Evolutionary conservation across 768 basidiomycete genomes (phyloP).

Genomic region (Hericium rajendrae): DNA sequence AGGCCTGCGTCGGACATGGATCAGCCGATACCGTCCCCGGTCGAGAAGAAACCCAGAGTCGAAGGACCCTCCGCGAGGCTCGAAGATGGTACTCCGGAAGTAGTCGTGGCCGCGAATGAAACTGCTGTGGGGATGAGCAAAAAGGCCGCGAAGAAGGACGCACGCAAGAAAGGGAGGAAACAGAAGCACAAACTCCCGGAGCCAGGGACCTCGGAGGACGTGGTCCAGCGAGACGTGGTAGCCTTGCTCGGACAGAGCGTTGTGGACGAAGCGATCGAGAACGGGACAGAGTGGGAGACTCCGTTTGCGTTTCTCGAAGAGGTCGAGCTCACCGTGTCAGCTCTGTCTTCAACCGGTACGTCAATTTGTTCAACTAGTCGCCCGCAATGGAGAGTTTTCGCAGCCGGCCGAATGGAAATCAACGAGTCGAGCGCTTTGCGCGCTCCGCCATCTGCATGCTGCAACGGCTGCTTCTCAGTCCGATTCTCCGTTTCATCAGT

Average conservation of each 20-base stretch:
- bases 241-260: slow-evolving; percentile 53
- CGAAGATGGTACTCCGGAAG: background rate
- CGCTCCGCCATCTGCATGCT: too few relatives aligned
- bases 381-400: background rate
- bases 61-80: background rate
- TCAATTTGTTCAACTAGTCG: background rate
- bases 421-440: too few relatives aligned
- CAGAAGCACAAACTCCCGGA: slow-evolving; percentile 37
- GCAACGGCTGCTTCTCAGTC: background rate
- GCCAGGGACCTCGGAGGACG: slow-evolving; percentile 62
- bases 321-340: slow-evolving; percentile 52
- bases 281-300: slow-evolving; percentile 43
- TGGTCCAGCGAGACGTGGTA: slow-evolving; percentile 63
- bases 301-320: slow-evolving; percentile 55
- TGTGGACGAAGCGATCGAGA: slow-evolving; percentile 39
- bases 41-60: slow-evolving; percentile 25
- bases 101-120: background rate
- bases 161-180: slow-evolving; percentile 32
- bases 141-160: slow-evolving; percentile 6
- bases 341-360: slow-evolving; percentile 55
- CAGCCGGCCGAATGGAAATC: too few relatives aligned
- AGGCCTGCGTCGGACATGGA: background rate
- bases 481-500: too few relatives aligned
- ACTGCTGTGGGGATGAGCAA: background rate
- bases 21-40: slow-evolving; percentile 3